Evolutionary conservation across 2,329 filamentous ascomycete genomes (phyloP), one percentile per base, ranked within the genome.

Genomic region (Aspergillus spinulosporus): DNA sequence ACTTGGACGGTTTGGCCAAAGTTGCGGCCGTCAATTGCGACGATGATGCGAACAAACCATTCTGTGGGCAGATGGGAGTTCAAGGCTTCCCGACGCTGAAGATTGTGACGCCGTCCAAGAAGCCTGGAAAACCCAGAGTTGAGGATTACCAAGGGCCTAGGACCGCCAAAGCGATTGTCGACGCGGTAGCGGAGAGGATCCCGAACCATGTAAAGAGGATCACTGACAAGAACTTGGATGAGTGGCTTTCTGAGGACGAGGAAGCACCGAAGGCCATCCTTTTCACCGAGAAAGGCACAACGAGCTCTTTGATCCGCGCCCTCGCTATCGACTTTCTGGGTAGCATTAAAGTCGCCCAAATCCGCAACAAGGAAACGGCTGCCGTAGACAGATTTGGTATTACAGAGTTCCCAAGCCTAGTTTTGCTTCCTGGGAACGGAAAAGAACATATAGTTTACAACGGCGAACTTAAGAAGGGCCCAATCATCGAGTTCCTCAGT

Each of bases 81-180:
- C 82, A 96, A 76, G 94, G 94, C 57, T 99, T 97, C 77, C 94
- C 94, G 0, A 97, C 94, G 0, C 81, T 99, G 62, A 99, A 99
- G 82, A 93, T 96, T 47, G 85, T 97, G 52, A 87, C 86, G 21
- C 94, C 94, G 0, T 85, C 88, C 62, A 91, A 90, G 78, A 95
- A 92, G 75, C 77, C 83, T 32, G 88, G 88, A 56, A 88, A 86
- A 69, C 93, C 94, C 1, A 81, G 85, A 3, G 85, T 97, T 5
- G 92, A 97, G 72, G 92, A 97, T 71, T 99, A 99, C 76, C 83
- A 94, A 58, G 94, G 94, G 11, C 80, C 85, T 9, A 85, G 94
- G 59, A 88, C 82, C 3, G 90, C 92, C n/a, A 92, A 91, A 68
- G 90, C 78, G 54, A 97, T 99, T 60, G 87, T 92, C 36, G 90